phyloP scores from a whole-genome alignment of 2,329 filamentous ascomycete genomes.

The Alternaria metachromatica region DNA sequence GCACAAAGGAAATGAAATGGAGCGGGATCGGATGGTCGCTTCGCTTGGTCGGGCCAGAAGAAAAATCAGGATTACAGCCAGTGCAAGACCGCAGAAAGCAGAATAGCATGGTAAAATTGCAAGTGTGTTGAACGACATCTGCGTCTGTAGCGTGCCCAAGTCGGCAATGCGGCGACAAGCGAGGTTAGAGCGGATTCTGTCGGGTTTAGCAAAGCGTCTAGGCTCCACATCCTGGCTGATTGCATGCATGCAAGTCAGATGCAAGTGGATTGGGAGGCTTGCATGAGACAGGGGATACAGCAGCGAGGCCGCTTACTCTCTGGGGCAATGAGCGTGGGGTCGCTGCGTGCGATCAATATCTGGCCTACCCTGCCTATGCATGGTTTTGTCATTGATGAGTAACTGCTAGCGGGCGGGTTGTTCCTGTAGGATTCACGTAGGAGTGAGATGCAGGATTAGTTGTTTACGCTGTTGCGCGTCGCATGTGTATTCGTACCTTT shows the following conservation, averaged over 20 bases:
- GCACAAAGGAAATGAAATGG: background rate
- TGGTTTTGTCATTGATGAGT: slow-evolving; percentile 5
- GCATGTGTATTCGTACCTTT: background rate
- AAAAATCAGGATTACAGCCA: slow-evolving; percentile 3
- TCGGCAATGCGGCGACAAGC: slow-evolving; percentile 14
- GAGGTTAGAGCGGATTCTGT: slow-evolving; percentile 20
- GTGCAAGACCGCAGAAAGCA: slow-evolving; percentile 7
- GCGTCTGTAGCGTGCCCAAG: slow-evolving; percentile 21
- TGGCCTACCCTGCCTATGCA: slow-evolving; percentile 10
- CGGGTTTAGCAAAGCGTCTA: slow-evolving; percentile 27
- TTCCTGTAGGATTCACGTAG: background rate
- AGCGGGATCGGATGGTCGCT: slow-evolving; percentile 11
- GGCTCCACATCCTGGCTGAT: slow-evolving; percentile 26
- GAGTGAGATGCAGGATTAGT: background rate
- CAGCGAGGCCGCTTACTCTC: slow-evolving; percentile 24
- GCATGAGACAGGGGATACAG: slow-evolving; percentile 22
- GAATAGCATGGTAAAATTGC: slow-evolving; percentile 12
- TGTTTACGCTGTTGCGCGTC: background rate
- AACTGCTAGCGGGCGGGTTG: background rate
- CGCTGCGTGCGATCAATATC: slow-evolving; percentile 14
- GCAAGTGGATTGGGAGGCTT: slow-evolving; percentile 31
- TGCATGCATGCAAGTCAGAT: slow-evolving; percentile 35
- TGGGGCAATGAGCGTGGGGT: slow-evolving; percentile 28
- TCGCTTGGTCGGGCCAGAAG: background rate
- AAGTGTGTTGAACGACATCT: slow-evolving; percentile 17